Evolutionary conservation across 148 eudicot genomes (phyloP), one percentile per base, ranked within the genome.

Genomic region (Vaccinium vitisidaea): DNA sequence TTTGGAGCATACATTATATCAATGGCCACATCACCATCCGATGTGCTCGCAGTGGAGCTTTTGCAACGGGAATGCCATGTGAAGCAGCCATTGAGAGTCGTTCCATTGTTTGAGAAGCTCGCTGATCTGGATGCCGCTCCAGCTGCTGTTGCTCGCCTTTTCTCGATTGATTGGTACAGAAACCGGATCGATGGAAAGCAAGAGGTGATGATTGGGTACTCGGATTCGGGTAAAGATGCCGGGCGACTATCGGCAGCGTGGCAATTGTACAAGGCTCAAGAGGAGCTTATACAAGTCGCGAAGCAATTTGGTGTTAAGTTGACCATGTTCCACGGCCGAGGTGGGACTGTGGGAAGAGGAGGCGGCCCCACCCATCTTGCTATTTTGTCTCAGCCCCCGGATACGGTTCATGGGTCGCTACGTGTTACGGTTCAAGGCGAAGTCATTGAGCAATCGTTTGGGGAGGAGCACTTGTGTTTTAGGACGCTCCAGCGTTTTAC

Each of bases 341-440:
- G 99, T 86, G 99, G 99, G 56, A 97, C 99, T 3, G 99, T 97
- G 12, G 99, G 98, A 59, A 87, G 99, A 87, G 99, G 99, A 85
- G 99, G 99, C 65, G 99, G 99, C 36, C 99, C 99, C 74, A 97
- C 96, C 53, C 99, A 95, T 85, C 94, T 97, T 84, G 99, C 99
- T 87, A 97, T 97, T 83, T 88, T 97, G 92, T 97, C 99, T 84
- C 99, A 97, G 81, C 99, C 99, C 6, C 99, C 99, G 0, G 98
- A 97, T 14, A 97, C 98, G 2, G 87, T 95, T 75, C 91, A 94
- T 6, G 99, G 99, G 18, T 95, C 98, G 4, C 94, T 97, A 70
- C 96, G 99, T 82, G 99, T 95, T 65, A 97, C 98, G 0, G 98
- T 97, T 76, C 99, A 97, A 88, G 99, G 99, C 59, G 99, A 97